These are phyloP conservation scores for Xylaria intraflava DNA, from an alignment of 495 filamentous ascomycete species.

Conservation along the genomic window DNA sequence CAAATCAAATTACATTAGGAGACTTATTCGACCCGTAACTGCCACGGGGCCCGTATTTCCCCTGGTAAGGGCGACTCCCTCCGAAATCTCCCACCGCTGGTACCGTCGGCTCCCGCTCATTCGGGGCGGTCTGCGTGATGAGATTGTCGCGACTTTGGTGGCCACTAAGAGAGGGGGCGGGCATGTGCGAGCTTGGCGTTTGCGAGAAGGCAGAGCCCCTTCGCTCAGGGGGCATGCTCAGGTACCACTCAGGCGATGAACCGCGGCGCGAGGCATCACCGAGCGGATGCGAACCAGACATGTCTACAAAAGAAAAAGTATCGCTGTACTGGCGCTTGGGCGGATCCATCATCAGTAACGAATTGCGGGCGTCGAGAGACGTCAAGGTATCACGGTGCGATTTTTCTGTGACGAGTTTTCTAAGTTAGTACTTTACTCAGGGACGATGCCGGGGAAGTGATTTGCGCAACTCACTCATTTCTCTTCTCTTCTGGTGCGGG, in stretches of 20 bases:
- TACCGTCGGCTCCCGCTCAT: constrained; percentile 25
- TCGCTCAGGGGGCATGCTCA: constrained; percentile 11
- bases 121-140: constrained; percentile 17
- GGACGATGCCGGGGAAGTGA: not conserved
- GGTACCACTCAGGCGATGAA: constrained; percentile 22
- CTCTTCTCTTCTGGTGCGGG: constrained; percentile 75
- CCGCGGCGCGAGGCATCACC: not conserved
- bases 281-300: constrained; percentile 9
- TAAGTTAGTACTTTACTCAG: constrained; percentile 20
- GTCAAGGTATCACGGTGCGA: constrained; percentile 76
- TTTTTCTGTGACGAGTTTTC: constrained; percentile 55
- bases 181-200: constrained; percentile 22
- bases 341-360: constrained; percentile 60
- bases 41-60: not conserved
- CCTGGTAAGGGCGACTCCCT: constrained; percentile 1
- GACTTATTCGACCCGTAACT: not conserved
- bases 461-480: constrained; percentile 58
- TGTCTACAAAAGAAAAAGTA: constrained; percentile 29
- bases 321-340: constrained; percentile 22
- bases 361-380: constrained; percentile 83
- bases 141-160: constrained; percentile 27
- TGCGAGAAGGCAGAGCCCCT: not conserved
- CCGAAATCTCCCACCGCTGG: constrained; percentile 23
- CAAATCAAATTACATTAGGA: too few relatives aligned
- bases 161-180: constrained; percentile 10